phyloP scores from a whole-genome alignment of 768 basidiomycete species.

The Lentinula sp. region DNA sequence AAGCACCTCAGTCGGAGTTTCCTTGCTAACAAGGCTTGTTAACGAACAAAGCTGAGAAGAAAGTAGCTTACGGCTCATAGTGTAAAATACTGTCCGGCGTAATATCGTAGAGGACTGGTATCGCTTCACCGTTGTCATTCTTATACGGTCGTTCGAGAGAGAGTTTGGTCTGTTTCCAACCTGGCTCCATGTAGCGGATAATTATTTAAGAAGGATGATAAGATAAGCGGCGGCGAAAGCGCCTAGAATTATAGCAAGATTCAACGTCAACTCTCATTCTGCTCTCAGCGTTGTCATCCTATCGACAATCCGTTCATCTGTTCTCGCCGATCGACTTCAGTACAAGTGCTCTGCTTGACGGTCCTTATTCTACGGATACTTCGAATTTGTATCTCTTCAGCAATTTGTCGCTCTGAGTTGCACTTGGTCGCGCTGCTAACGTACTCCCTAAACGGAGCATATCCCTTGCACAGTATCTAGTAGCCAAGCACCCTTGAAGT shows the following conservation, averaged over 20 bases:
- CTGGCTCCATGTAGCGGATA: background rate
- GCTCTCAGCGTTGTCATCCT: no score
- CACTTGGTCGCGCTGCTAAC: no score
- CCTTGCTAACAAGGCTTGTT: constrained; percentile 31
- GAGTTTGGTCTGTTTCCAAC: constrained; percentile 55
- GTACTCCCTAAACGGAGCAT: background rate
- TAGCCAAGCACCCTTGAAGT: background rate
- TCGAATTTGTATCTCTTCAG: no score
- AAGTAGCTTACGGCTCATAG: constrained; percentile 59
- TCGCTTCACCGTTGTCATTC: constrained; percentile 61
- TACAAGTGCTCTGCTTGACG: no score
- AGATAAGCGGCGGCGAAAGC: no score
- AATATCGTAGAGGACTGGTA: constrained; percentile 66
- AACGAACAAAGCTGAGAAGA: constrained; percentile 10
- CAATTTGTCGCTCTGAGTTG: no score
- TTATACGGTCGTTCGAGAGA: constrained; percentile 80
- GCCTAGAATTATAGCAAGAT: background rate
- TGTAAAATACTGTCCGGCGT: constrained; percentile 60
- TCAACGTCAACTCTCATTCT: no score
- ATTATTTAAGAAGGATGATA: no score
- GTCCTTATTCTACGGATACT: no score
- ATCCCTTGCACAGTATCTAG: background rate
- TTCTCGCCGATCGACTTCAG: no score
- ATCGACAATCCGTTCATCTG: no score
- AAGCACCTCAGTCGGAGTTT: constrained; percentile 52